Conservation (phyloP, 345 rosid genomes). For the Cardamine occulta region DNA sequence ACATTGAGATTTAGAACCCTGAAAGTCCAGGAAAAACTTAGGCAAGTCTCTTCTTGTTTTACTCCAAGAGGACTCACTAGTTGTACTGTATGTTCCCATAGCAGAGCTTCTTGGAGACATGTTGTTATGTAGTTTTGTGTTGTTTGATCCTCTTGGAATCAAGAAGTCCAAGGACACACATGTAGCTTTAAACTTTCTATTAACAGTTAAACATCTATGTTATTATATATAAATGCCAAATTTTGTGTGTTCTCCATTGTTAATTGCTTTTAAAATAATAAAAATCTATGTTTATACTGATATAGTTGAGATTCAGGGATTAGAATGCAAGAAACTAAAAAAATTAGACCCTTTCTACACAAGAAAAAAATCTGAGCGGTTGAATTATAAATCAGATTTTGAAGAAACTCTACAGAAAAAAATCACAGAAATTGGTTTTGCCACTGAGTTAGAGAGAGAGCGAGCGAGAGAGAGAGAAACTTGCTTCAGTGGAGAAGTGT, state of each 20-base stretch:
- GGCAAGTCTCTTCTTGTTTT: constrained; percentile 40
- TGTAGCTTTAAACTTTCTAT: constrained; percentile 18
- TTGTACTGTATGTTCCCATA: not conserved
- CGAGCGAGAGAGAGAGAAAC: constrained; percentile 9
- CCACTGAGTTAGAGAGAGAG: not conserved
- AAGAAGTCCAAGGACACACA: constrained; percentile 18
- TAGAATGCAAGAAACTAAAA: constrained; percentile 35
- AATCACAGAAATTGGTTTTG: constrained; percentile 34
- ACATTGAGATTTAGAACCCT: not conserved
- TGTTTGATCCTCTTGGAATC: constrained; percentile 3
- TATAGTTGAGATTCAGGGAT: constrained; percentile 28
- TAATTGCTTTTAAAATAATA: not conserved
- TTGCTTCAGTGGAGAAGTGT: constrained; percentile 27
- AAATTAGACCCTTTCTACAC: constrained; percentile 25
- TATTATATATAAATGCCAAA: not conserved
- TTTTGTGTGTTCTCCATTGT: not conserved
- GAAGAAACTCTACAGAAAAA: constrained; percentile 33
- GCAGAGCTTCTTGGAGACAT: constrained; percentile 23
- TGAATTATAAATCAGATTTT: constrained; percentile 27
- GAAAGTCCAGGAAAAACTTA: constrained; percentile 12
- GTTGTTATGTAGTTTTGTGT: constrained; percentile 11
- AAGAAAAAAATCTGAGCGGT: constrained; percentile 35
- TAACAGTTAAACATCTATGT: not conserved
- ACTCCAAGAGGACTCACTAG: constrained; percentile 23
- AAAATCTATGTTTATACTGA: not conserved